phyloP scores from a whole-genome alignment of 2,329 filamentous ascomycete species.

The Curvularia verruculosa region DNA sequence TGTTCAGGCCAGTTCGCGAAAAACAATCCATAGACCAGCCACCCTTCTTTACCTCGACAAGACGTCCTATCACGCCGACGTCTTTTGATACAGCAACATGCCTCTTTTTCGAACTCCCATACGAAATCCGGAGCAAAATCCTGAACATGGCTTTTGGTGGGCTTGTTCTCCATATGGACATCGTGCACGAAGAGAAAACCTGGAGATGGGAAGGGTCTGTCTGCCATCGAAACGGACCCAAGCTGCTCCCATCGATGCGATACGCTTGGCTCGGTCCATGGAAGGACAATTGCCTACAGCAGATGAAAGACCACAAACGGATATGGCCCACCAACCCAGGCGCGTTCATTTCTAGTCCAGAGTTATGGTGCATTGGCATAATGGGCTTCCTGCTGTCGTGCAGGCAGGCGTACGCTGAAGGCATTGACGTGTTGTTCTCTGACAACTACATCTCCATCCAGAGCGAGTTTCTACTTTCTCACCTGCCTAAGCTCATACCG shows the following conservation, averaged over 20 bases:
- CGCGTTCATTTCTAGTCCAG: no score
- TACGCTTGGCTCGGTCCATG: not conserved
- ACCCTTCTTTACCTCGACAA: slow-evolving; percentile 9
- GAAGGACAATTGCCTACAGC: not conserved
- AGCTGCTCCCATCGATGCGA: not conserved
- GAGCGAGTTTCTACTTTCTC: slow-evolving; percentile 15
- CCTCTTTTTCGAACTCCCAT: slow-evolving; percentile 15
- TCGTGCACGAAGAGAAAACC: not conserved
- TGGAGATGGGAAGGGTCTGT: slow-evolving; percentile 13
- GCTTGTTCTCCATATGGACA: slow-evolving; percentile 14
- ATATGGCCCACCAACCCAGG: not conserved
- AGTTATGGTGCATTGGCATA: not conserved
- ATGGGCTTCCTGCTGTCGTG: slow-evolving; percentile 21
- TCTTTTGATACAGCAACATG: slow-evolving; percentile 8
- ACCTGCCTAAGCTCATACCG: slow-evolving; percentile 15
- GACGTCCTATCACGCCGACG: slow-evolving; percentile 10
- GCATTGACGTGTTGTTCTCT: slow-evolving; percentile 18
- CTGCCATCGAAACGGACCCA: not conserved
- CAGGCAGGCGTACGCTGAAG: slow-evolving; percentile 19
- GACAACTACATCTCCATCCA: slow-evolving; percentile 11
- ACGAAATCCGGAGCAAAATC: slow-evolving; percentile 14
- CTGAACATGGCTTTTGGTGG: slow-evolving; percentile 7
- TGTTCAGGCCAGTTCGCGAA: not conserved
- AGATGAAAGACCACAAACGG: not conserved
- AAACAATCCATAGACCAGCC: slow-evolving; percentile 1